Evolutionary conservation across 176 grass and related monocot genomes (phyloP).

Genomic region (Carex cristatella): DNA sequence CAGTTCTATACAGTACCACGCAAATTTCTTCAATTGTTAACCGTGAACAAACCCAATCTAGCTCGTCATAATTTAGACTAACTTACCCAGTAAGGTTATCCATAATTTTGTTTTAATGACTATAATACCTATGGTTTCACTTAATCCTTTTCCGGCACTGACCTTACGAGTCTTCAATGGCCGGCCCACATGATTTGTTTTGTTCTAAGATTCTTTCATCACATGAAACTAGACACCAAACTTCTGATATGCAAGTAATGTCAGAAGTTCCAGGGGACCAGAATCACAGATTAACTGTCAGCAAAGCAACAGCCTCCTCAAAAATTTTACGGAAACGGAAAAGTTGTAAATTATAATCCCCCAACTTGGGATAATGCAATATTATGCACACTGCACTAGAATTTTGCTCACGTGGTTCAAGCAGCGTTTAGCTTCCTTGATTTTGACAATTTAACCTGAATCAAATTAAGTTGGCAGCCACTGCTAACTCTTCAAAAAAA

Average conservation of each 20-base stretch:
- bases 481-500: too few relatives aligned
- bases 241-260: background rate
- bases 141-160: background rate
- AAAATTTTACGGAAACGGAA: background rate
- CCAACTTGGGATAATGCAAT: background rate
- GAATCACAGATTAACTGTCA: background rate
- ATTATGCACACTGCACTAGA: background rate
- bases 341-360: background rate
- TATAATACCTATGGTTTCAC: background rate
- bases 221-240: constrained; percentile 23
- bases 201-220: constrained; percentile 20
- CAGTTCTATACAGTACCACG: background rate
- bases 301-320: background rate
- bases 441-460: constrained; percentile 3
- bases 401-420: background rate
- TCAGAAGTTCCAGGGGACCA: background rate
- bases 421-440: background rate
- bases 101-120: background rate
- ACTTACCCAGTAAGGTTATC: background rate
- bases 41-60: background rate
- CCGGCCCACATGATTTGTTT: constrained; percentile 1
- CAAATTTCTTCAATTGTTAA: background rate
- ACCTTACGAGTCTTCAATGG: background rate
- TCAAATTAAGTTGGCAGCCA: background rate
- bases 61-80: background rate